Base-by-base conservation (phyloP, 768 basidiomycete species). In the Neoboletus magnificus region DNA sequence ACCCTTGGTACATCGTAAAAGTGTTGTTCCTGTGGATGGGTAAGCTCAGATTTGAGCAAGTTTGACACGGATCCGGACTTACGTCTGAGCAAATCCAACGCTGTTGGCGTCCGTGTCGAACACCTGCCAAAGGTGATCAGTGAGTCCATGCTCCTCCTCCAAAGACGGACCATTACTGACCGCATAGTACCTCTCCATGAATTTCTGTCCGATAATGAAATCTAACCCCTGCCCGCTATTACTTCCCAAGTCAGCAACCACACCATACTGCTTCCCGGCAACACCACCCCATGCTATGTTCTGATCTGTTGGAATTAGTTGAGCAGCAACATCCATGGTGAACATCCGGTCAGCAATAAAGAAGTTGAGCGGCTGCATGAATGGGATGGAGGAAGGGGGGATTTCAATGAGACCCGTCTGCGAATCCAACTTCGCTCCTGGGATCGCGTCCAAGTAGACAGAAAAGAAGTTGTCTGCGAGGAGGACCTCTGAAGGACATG, bases 81-180 rank as follows among this genome's bases (percentile, higher is more conserved):
- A 67, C 65, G 63, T 67, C 52, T 57, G 43, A 18, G 50, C 69
- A 41, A 65, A 65, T 23, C 66, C 66, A 45, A 66, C 41, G 5
- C 55, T 62, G 13, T 55, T 52, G 1, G 48, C 50, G 18, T 67
- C 66, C 20, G 48, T 8, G 42, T 67, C 65, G 20, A 67, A 67
- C 5, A 66, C 57, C 66, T 66, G 27, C 10, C 42, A 40, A 32
- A 36, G 27, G 18, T 0, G 5, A 20, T 37, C 45, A 22, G 8
- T 33, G 11, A 42, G 11, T 3, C 3, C 6, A 33, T 18, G 16
- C n/a, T 33, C 47, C n/a, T 33, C 47, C 27, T 16, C 35, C 37
- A 30, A 33, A 29, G 25, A 30, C 18, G n/a, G 20, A 23, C 3
- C 7, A 13, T 16, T 10, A 41, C 60, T 20, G 12, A 65, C 63